Base-by-base conservation (phyloP, 192 early-diverging fungal genomes). In the Gigaspora rosea region DNA sequence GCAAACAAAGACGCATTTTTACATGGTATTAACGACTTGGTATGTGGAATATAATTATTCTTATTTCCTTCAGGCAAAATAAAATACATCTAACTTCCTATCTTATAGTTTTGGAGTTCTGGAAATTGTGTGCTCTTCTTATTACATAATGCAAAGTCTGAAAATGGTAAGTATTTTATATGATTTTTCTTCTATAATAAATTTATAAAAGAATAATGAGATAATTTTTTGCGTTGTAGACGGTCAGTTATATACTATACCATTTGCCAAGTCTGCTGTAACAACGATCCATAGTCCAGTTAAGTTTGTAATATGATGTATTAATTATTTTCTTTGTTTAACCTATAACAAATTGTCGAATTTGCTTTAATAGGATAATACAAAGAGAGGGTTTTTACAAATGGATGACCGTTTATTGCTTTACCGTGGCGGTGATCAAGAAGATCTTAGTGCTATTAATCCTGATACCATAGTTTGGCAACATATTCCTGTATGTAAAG, bases 391-490 rank as follows among this genome's bases (percentile, higher is more conserved):
- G 41, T 75, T 91, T n/a, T 79, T 95, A 57, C 85, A 92, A 66
- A 79, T 84, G 69, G 91, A 93, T 64, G 92, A 94, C 78, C 82
- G 86, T 33, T 71, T 95, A 2, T 70, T 92, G 62, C 75, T 94
- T 10, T 93, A 92, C 69, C 87, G 86, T 32, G 90, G 91, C 13
- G 88, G 86, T 16, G 83, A 89, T 64, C 87, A 84, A 58, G 88
- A 93, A 56, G 87, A 86, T 58, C 82, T 85, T 22, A 86, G 87
- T 4, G 86, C 89, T 1, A 91, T 90, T 71, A 88, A 90, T 67
- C 82, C 91, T 13, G 93, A 92, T 72, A 82, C 88, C 4, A 83
- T 91, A 33, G 86, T 90, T 57, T 94, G 94, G 92, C 89, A 88
- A 35, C 85, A 90, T 49, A 87, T 93, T 57, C 90, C 88, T 81